These are phyloP conservation scores for Apophysomyces elegans DNA, from an alignment of 371 early-diverging fungal genomes.

Conservation along the genomic window DNA sequence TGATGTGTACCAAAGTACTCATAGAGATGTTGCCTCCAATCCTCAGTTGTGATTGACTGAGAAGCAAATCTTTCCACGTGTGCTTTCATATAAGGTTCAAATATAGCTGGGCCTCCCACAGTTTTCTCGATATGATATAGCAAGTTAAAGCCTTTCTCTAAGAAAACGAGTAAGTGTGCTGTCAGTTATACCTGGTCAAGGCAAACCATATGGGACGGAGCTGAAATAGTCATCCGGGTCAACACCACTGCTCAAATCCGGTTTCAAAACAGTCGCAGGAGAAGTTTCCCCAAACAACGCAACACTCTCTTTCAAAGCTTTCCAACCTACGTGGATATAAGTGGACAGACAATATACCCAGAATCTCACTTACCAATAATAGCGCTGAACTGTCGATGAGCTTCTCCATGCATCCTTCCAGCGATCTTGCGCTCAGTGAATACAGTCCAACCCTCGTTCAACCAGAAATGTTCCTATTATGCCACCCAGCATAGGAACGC, in stretches of 20 bases:
- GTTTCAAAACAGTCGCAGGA: constrained; percentile 76
- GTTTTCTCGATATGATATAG: constrained; percentile 86
- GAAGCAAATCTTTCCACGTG: constrained; percentile 84
- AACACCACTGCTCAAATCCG: constrained; percentile 67
- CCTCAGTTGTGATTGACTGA: constrained; percentile 80
- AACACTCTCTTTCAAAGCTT: constrained; percentile 76
- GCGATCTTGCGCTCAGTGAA: constrained; percentile 92
- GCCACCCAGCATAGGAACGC: neutral
- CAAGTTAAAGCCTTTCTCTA: constrained; percentile 88
- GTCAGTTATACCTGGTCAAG: neutral
- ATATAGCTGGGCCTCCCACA: constrained; percentile 80
- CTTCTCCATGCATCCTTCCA: constrained; percentile 78
- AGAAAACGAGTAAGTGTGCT: neutral
- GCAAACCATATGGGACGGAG: constrained; percentile 82
- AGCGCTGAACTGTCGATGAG: constrained; percentile 82
- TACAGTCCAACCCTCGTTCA: constrained; percentile 95
- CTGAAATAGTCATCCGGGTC: constrained; percentile 96
- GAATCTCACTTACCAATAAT: constrained; percentile 62
- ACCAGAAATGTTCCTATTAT: constrained; percentile 72
- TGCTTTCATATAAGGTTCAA: constrained; percentile 81
- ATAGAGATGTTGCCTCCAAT: constrained; percentile 84
- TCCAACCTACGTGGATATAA: constrained; percentile 43
- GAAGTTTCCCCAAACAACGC: constrained; percentile 74
- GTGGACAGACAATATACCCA: neutral
- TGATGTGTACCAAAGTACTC: constrained; percentile 63